Evolutionary conservation across 495 filamentous ascomycete species (phyloP).

Genomic region (Lasiosphaeria hispida): DNA sequence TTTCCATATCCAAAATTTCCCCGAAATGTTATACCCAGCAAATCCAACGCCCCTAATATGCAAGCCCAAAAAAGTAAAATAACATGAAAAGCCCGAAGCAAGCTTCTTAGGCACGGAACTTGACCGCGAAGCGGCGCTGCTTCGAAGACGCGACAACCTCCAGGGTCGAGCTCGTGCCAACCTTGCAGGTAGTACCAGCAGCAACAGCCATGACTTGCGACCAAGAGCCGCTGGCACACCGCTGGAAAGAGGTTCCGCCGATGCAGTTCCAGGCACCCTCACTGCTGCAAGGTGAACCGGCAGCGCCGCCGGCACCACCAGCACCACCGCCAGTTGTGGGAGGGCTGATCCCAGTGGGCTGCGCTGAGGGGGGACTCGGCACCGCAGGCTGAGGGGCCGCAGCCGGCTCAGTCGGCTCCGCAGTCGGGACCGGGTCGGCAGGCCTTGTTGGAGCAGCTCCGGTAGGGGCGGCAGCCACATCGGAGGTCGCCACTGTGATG

Average conservation of each 20-base stretch:
- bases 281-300: conserved; percentile 35
- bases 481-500: conserved; percentile 44
- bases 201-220: conserved; percentile 37
- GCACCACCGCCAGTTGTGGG: conserved; percentile 10
- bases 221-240: conserved; percentile 45
- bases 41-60: neutral
- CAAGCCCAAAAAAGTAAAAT: conserved; percentile 4
- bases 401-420: neutral
- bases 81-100: neutral
- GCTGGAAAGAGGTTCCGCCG: conserved; percentile 41
- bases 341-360: neutral
- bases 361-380: neutral
- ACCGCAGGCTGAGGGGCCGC: neutral
- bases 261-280: conserved; percentile 49
- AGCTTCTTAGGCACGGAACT: conserved; percentile 7
- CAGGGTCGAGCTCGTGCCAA: conserved; percentile 25
- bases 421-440: neutral
- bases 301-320: conserved; percentile 21
- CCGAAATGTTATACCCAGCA: conserved; percentile 1
- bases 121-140: conserved; percentile 19
- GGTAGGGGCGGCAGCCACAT: neutral
- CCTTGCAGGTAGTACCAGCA: conserved; percentile 36
- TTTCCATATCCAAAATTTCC: neutral
- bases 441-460: neutral
- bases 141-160: conserved; percentile 10